Evolutionary conservation across 202 grass and related monocot species (phyloP), one percentile per base, ranked within the genome.

Genomic region (Brachypodium distachyon): DNA sequence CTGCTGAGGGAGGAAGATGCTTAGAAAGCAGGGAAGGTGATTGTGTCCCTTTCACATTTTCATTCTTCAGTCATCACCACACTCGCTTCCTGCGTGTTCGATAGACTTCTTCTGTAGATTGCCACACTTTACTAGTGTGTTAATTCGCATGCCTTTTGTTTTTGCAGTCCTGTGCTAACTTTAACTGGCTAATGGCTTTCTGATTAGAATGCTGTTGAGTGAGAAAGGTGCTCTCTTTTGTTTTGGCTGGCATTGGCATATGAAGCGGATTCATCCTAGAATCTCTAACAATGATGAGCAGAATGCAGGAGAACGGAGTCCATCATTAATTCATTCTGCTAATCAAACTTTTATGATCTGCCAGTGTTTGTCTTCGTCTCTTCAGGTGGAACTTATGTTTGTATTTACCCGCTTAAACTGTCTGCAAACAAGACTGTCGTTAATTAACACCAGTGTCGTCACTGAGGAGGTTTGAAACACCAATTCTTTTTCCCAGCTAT

Each of bases 171-270:
- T n/a, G 41, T 43, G 37, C 19, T 56, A 12, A 52, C 46, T 67
- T 4, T 21, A 23, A 29, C 27, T 17, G 26, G 22, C 29, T 56
- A 26, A 7, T 31, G 58, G 23, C 61, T 82, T 65, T 75, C 27
- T 81, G n/a, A 38, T 78, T 60, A 82, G 81, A 54, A 67, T 23
- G 71, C 43, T 44, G 55, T 85, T 72, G 73, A n/a, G n/a, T n/a
- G n/a, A n/a, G n/a, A n/a, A n/a, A n/a, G n/a, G 78, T 59, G 85
- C 42, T 79, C 62, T 50, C 33, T 79, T 60, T 68, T 74, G 72
- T 67, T 69, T 71, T 82, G 61, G 82, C n/a, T n/a, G 81, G 68
- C 89, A n/a, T n/a, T 85, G 49, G 59, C 77, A 57, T 63, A 47
- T 44, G 65, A 79, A 65, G 84, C 72, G 65, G 85, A 82, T 50